phyloP scores from a whole-genome alignment of 1,284 basidiomycete genomes.

The Rhizoctonia solani region DNA sequence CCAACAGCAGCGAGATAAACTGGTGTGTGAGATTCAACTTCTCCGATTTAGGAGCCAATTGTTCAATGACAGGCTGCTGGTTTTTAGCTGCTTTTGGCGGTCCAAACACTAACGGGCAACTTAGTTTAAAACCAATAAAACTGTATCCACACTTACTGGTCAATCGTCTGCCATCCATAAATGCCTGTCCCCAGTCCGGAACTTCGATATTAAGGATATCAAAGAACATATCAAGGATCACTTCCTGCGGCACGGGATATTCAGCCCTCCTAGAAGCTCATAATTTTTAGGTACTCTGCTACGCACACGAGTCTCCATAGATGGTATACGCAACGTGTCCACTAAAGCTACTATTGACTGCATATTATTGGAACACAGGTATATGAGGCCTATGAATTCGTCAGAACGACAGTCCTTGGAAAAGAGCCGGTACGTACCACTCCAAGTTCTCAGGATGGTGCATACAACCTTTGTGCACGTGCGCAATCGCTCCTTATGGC shows the following conservation, averaged over 20 bases:
- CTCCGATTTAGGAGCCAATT: conserved; percentile 49
- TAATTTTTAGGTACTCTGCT: conserved; percentile 11
- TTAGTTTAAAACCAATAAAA: not conserved
- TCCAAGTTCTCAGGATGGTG: conserved; percentile 89
- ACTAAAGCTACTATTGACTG: conserved; percentile 84
- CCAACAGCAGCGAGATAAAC: conserved; percentile 86
- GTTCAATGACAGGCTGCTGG: conserved; percentile 36
- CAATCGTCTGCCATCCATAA: conserved; percentile 81
- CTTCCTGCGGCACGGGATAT: conserved; percentile 61
- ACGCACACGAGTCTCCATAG: conserved; percentile 78
- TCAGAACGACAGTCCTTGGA: conserved; percentile 13
- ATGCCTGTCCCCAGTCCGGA: conserved; percentile 87
- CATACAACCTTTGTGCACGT: conserved; percentile 78
- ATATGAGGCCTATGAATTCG: conserved; percentile 73
- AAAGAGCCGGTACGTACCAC: conserved; percentile 62
- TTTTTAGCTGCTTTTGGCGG: conserved; percentile 53
- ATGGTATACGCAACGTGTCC: conserved; percentile 85
- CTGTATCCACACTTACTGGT: conserved; percentile 68
- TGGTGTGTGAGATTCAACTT: conserved; percentile 88
- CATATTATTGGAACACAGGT: conserved; percentile 90
- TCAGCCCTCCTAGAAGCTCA: conserved; percentile 25
- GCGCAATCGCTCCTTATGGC: conserved; percentile 77
- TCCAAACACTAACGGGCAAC: conserved; percentile 59
- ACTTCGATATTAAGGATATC: conserved; percentile 90
- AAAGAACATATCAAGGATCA: conserved; percentile 92